Conservation (phyloP, 768 basidiomycete species). For the Leccinum barrowsii region DNA sequence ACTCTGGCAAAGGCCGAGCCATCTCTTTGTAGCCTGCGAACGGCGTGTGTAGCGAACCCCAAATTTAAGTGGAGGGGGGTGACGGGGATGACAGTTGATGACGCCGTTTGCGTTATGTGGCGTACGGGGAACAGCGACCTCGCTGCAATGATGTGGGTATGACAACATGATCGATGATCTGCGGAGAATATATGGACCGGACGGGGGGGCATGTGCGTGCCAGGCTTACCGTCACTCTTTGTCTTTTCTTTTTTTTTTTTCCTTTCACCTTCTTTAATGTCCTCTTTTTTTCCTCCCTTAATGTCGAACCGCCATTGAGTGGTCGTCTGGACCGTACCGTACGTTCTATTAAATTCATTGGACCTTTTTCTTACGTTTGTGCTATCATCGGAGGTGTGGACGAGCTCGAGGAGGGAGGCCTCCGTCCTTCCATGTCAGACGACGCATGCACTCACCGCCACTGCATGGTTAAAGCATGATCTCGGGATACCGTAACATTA, state of each 20-base stretch:
- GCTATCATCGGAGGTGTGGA: slow-evolving; percentile 8
- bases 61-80: slow-evolving; percentile 13
- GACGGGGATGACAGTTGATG: slow-evolving; percentile 25
- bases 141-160: slow-evolving; percentile 31
- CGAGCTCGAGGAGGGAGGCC: neutral
- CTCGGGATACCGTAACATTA: slow-evolving; percentile 29
- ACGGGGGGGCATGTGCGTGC: slow-evolving; percentile 6
- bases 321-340: slow-evolving; percentile 16
- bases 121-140: slow-evolving; percentile 26
- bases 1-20: slow-evolving; percentile 69
- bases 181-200: slow-evolving; percentile 23
- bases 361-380: slow-evolving; percentile 18
- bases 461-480: slow-evolving; percentile 29
- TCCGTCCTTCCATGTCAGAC: neutral
- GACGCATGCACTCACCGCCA: slow-evolving; percentile 26
- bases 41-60: slow-evolving; percentile 29
- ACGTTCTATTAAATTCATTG: slow-evolving; percentile 16
- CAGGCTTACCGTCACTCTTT: slow-evolving; percentile 6
- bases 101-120: slow-evolving; percentile 31
- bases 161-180: slow-evolving; percentile 30
- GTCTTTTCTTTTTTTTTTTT: neutral
- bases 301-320: slow-evolving; percentile 14
- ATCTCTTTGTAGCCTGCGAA: slow-evolving; percentile 67
- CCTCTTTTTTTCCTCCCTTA: slow-evolving; percentile 9
- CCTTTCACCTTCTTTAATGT: neutral